Conservation (phyloP, 805 yeast species). For the Zygosaccharomyces bailii region DNA sequence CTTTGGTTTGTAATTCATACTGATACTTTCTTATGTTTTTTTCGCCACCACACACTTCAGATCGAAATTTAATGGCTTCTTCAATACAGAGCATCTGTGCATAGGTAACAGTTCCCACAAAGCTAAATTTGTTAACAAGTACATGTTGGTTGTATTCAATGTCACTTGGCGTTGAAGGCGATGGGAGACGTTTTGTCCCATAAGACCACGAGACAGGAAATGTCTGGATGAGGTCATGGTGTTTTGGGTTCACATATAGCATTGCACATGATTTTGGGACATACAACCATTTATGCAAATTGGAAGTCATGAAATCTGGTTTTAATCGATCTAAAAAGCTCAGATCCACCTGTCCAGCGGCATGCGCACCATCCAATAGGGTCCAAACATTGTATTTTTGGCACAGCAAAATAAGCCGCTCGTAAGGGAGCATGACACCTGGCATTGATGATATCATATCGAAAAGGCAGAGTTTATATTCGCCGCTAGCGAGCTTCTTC, state of each 20-base stretch:
- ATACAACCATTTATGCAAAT: constrained; percentile 68
- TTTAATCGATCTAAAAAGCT: constrained; percentile 38
- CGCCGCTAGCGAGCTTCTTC: constrained; percentile 25
- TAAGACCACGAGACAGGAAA: constrained; percentile 52
- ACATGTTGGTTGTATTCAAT: constrained; percentile 21
- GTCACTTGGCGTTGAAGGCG: constrained; percentile 7
- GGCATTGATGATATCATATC: constrained; percentile 66
- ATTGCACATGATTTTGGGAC: constrained; percentile 58
- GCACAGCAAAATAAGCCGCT: constrained; percentile 45
- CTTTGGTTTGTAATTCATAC: constrained; percentile 42
- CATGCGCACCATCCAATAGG: constrained; percentile 71
- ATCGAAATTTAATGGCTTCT: constrained; percentile 53
- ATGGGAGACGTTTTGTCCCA: constrained; percentile 1
- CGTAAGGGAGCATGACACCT: constrained; percentile 55
- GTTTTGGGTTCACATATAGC: constrained; percentile 52
- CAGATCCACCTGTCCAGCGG: constrained; percentile 52
- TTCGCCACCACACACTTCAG: constrained; percentile 53
- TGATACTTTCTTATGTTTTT: constrained; percentile 48
- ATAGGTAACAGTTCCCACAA: constrained; percentile 49
- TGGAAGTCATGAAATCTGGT: constrained; percentile 61
- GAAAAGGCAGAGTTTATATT: constrained; percentile 45
- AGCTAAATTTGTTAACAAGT: constrained; percentile 46
- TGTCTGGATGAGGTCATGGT: constrained; percentile 50
- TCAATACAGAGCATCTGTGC: constrained; percentile 42
- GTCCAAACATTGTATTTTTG: constrained; percentile 46